phyloP scores from a whole-genome alignment of 768 basidiomycete genomes.

The Crepidotus variabilis region DNA sequence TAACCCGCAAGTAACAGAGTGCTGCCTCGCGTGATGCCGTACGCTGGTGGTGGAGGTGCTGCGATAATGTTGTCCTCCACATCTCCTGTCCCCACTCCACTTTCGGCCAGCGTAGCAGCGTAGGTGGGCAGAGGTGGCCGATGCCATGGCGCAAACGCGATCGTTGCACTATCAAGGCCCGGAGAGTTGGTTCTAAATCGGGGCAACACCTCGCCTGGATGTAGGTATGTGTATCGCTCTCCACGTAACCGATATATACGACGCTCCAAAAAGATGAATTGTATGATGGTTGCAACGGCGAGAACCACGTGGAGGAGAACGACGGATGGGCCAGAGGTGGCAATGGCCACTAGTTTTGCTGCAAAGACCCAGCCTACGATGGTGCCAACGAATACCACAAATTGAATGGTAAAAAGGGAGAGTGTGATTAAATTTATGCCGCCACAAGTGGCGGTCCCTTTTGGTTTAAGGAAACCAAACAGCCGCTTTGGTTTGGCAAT shows the following conservation, averaged over 20 bases:
- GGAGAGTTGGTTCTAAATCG: slow-evolving; percentile 26
- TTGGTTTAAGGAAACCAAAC: slow-evolving; percentile 35
- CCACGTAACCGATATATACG: slow-evolving; percentile 62
- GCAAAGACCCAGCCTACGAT: slow-evolving; percentile 55
- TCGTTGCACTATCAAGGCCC: slow-evolving; percentile 20
- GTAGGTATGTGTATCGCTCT: slow-evolving; percentile 54
- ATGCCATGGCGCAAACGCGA: slow-evolving; percentile 66
- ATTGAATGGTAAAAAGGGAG: slow-evolving; percentile 36
- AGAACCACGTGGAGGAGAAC: slow-evolving; percentile 68
- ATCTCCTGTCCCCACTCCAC: slow-evolving; percentile 69
- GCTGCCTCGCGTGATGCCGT: slow-evolving; percentile 71
- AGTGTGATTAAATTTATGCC: slow-evolving; percentile 48
- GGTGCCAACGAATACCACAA: slow-evolving; percentile 39
- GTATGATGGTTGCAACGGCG: slow-evolving; percentile 42
- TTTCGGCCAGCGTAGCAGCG: slow-evolving; percentile 63
- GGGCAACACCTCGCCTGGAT: slow-evolving; percentile 56
- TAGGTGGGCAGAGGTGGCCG: slow-evolving; percentile 69
- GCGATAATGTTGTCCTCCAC: slow-evolving; percentile 72
- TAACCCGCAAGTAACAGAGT: slow-evolving; percentile 55
- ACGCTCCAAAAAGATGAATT: slow-evolving; percentile 63
- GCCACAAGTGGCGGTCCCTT: slow-evolving; percentile 30
- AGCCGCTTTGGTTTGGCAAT: slow-evolving; percentile 22
- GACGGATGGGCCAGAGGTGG: slow-evolving; percentile 25
- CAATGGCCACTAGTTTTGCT: slow-evolving; percentile 13
- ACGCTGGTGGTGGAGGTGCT: slow-evolving; percentile 69